Conservation (phyloP, 1,284 basidiomycete species). For the Pyrrhoderma noxium region DNA sequence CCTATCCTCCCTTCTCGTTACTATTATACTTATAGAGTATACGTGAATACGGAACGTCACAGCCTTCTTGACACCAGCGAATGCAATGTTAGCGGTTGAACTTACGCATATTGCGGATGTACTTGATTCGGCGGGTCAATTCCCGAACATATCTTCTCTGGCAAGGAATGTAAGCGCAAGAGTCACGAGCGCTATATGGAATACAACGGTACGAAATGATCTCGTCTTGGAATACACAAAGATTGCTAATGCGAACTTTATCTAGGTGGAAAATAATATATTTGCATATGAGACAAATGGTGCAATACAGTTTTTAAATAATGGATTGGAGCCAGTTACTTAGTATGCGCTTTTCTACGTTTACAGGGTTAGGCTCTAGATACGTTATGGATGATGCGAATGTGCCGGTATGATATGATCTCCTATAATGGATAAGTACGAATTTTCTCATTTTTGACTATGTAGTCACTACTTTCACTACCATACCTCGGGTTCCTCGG, state of each 20-base stretch:
- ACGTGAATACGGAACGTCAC: not conserved
- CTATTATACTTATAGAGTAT: not conserved
- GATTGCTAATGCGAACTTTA: conserved; percentile 10
- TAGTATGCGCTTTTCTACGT: not conserved
- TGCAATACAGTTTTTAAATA: conserved; percentile 25
- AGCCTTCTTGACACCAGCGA: conserved; percentile 72
- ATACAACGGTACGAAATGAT: conserved; percentile 55
- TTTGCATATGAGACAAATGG: conserved; percentile 75
- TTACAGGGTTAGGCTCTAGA: conserved; percentile 50
- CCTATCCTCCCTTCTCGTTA: not conserved
- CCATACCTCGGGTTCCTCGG: conserved; percentile 69
- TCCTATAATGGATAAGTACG: not conserved
- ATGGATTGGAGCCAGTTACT: not conserved
- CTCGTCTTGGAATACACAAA: no score
- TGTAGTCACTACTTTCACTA: conserved; percentile 63
- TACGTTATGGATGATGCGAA: conserved; percentile 81
- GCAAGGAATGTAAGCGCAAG: conserved; percentile 54
- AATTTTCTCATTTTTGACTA: no score
- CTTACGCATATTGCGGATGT: conserved; percentile 52
- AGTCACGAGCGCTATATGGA: conserved; percentile 58
- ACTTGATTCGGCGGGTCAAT: conserved; percentile 43
- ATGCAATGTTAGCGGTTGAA: conserved; percentile 76
- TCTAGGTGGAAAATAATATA: conserved; percentile 50
- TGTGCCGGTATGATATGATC: conserved; percentile 50
- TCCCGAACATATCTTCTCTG: conserved; percentile 36